Conservation (phyloP, 2,329 filamentous ascomycete species). For the Alternaria dauci region DNA sequence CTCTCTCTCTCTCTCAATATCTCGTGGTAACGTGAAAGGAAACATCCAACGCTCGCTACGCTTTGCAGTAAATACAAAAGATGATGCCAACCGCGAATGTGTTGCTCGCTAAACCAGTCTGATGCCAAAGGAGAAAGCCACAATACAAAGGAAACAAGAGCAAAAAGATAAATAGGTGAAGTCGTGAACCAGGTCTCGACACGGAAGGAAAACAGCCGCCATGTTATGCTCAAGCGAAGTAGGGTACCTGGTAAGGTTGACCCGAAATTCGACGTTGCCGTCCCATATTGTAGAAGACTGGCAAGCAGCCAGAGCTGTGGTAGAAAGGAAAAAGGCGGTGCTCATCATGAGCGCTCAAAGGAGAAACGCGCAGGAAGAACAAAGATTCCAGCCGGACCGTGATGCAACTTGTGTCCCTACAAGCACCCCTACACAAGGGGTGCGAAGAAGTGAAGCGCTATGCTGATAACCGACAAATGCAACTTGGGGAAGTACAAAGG, state of each 20-base stretch:
- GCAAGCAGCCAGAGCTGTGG: conserved; percentile 27
- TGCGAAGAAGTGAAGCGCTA: conserved; percentile 44
- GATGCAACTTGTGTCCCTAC: conserved; percentile 48
- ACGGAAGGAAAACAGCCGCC: conserved; percentile 38
- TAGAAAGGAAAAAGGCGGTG: conserved; percentile 37
- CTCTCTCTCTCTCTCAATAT: not conserved
- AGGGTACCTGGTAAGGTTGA: conserved; percentile 12
- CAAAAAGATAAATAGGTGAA: conserved; percentile 17
- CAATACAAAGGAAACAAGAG: conserved; percentile 20
- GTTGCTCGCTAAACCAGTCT: conserved; percentile 35
- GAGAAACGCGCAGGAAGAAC: conserved; percentile 27
- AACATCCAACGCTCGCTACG: conserved; percentile 45
- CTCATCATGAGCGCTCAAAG: conserved; percentile 25
- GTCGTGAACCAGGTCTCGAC: conserved; percentile 27
- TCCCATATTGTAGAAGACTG: conserved; percentile 39
- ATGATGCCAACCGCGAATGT: conserved; percentile 38
- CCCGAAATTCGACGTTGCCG: conserved; percentile 45
- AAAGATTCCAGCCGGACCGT: conserved; percentile 40
- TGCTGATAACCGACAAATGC: conserved; percentile 43
- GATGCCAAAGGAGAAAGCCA: conserved; percentile 18
- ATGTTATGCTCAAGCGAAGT: conserved; percentile 40
- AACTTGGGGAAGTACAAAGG: conserved; percentile 37
- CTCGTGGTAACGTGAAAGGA: conserved; percentile 39
- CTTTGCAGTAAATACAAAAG: conserved; percentile 35
- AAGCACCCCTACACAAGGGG: conserved; percentile 28